Base-by-base conservation (phyloP, 345 rosid species). In the Pugionium cornutum region DNA sequence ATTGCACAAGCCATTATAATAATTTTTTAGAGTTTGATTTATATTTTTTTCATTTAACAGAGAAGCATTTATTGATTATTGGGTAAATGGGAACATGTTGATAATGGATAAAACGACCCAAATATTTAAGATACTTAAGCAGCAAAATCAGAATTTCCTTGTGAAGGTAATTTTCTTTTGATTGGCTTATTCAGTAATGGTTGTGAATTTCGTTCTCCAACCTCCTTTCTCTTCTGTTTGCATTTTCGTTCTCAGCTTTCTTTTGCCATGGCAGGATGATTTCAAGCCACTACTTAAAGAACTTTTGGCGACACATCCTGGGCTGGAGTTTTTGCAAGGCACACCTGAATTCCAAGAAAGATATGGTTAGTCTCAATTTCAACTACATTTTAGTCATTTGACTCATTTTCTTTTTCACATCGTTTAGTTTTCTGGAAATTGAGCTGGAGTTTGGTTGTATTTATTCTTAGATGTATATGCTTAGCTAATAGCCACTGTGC, bases 331-430 rank as follows among this genome's bases (percentile, higher is more conserved):
- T 77, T 79, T 95, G 72, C 95, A 91, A 65, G 80, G 84, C 76
- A 95, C 97, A 42, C 99, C 99, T 41, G 99, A 95, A 78, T 95
- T 95, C 81, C 99, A 95, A 79, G 96, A 95, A 77, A 87, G 97
- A 95, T 95, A 95, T 78, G 99, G 99, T 91, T 72, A 6, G 84
- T 66, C 64, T 68, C 6, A 58, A 49, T 35, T 37, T 59, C 29
- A 4, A 6, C 1, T 45, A 30, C 54, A 36, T 6, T 18, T 60
- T 28, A 51, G 25, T 7, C 6, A 30, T 44, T 62, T 26, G 7
- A 26, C 26, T 53, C 40, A 8, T 70, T 45, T 53, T 31, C 18
- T 49, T 18, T 18, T 18, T 18, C 18, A 18, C 0, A 18, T 18
- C 18, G 18, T 18, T 18, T 18, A 18, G 18, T 0, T 18, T 18